Base-by-base conservation (phyloP, 2,329 filamentous ascomycete species). In the Diaporthe longicolla region DNA sequence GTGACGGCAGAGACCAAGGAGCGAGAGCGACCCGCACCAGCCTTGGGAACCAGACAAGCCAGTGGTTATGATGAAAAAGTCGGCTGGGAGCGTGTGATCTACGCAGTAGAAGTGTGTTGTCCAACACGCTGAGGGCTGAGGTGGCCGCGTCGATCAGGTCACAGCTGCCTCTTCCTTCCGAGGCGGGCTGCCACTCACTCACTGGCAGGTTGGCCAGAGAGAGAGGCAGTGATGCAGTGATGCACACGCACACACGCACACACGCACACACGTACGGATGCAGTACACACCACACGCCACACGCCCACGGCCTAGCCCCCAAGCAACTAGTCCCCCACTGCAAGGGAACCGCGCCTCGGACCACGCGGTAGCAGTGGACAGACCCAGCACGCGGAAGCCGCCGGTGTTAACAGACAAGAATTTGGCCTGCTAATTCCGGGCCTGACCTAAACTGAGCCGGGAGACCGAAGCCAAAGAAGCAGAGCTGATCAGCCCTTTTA, bases 111-210 rank as follows among this genome's bases (percentile, higher is more conserved):
- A 68, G 52, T 68, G 63, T 54, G 70, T 54, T 58, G 43, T 71
- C 63, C n/a, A 40, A 40, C 37, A 40, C 37, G 37, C 37, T 40
- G 40, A 6, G 13, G 40, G 57, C 70, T 71, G 57, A 71, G 70
- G 40, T 71, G 70, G 57, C 57, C 70, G 35, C 48, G 70, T 63
- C 43, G 70, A 71, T 63, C 70, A 54, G 57, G 57, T 58, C 32
- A 66, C 45, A 52, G 63, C 63, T 66, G 29, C 35, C 35, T 37
- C n/a, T 37, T 13, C 35, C 40, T 61, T 71, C 54, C 54, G 69
- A 29, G 45, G 48, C 69, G 13, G 37, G 40, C 40, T 54, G 24
- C 57, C 32, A 71, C 40, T n/a, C n/a, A n/a, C 24, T 37, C 8
- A 37, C 37, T 37, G 37, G 37, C 9, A 37, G 13, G 10, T 37